These are phyloP conservation scores for Exophiala sp. DNA, from an alignment of 2,329 filamentous ascomycete species.

Conservation along the genomic window DNA sequence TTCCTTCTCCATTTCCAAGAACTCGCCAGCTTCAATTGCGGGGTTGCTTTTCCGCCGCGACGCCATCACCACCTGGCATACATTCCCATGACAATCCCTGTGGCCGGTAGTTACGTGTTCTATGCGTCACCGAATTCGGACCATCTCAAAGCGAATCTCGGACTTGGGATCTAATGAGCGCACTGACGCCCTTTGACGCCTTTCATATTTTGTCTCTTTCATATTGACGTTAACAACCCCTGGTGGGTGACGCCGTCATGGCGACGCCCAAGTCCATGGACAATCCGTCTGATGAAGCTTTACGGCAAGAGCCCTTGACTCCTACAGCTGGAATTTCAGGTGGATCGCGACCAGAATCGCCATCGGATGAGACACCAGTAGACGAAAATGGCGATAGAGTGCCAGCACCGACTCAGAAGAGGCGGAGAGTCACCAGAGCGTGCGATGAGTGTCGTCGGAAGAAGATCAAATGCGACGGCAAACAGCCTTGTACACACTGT, in stretches of 20 bases:
- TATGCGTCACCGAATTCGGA: constrained; percentile 18
- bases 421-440: constrained; percentile 72
- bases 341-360: constrained; percentile 18
- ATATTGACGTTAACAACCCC: not conserved
- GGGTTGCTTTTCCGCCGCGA: not conserved
- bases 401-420: constrained; percentile 64
- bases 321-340: constrained; percentile 1
- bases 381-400: constrained; percentile 25
- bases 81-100: not conserved
- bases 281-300: constrained; percentile 12
- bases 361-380: constrained; percentile 11
- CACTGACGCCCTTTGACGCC: not conserved
- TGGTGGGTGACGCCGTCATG: constrained; percentile 19
- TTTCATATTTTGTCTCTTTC: constrained; percentile 5
- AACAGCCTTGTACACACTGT: constrained; percentile 89
- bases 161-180: constrained; percentile 10
- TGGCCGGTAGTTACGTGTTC: not conserved
- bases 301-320: constrained; percentile 1
- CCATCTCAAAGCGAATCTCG: constrained; percentile 3
- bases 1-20: not conserved
- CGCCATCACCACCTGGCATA: too few relatives aligned
- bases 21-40: not conserved
- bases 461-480: constrained; percentile 69
- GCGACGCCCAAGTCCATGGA: constrained; percentile 11
- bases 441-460: constrained; percentile 81